Evolutionary conservation across 202 grass and related monocot genomes (phyloP).

Genomic region (Panicum hallii): DNA sequence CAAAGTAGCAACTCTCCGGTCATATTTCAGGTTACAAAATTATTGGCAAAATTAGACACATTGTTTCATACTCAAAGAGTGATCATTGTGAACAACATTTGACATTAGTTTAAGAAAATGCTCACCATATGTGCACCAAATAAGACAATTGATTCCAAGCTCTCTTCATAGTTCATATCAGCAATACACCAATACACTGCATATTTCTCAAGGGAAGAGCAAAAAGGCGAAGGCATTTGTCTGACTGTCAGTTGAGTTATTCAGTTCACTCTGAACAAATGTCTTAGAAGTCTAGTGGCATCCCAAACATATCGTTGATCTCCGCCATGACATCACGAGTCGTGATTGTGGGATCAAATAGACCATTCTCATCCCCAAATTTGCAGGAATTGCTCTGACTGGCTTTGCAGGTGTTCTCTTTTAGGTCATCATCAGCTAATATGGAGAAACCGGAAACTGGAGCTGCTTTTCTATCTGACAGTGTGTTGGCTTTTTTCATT

Average conservation of each 20-base stretch:
- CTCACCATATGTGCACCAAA: background rate
- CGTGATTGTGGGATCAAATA: slow-evolving; percentile 91
- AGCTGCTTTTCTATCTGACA: slow-evolving; percentile 52
- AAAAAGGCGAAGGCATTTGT: background rate
- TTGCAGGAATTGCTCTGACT: slow-evolving; percentile 44
- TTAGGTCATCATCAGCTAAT: slow-evolving; percentile 68
- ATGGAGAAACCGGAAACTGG: slow-evolving; percentile 63
- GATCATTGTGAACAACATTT: background rate
- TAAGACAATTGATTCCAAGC: background rate
- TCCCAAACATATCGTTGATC: slow-evolving; percentile 91
- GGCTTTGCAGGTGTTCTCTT: slow-evolving; percentile 42
- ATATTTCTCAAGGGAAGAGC: slow-evolving; percentile 24
- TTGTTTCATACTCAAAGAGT: background rate
- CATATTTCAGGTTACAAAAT: background rate
- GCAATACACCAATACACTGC: background rate
- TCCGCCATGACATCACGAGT: slow-evolving; percentile 84
- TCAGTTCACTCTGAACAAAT: slow-evolving; percentile 13
- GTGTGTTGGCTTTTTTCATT: slow-evolving; percentile 45
- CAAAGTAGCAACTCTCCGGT: too few relatives aligned
- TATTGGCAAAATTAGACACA: background rate
- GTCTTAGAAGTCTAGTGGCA: slow-evolving; percentile 74
- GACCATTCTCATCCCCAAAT: slow-evolving; percentile 50
- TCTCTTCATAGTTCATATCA: background rate
- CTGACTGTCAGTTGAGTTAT: slow-evolving; percentile 22
- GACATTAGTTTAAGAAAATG: background rate